Conservation (phyloP, 1,284 basidiomycete genomes). For the Ustilago tritici region DNA sequence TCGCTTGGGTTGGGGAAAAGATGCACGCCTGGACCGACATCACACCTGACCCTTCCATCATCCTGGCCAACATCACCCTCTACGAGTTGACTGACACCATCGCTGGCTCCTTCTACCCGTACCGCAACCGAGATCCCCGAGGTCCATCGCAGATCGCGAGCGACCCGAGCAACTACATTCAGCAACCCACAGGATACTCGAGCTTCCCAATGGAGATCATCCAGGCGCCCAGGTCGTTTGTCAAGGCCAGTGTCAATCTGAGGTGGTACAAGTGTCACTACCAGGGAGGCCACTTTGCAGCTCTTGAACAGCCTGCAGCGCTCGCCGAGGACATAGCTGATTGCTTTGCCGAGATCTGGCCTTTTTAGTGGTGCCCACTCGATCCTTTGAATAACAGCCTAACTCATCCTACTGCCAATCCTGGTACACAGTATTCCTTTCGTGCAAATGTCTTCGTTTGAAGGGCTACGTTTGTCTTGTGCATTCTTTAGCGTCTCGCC, state of each 20-base stretch:
- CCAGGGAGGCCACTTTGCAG: slow-evolving; percentile 67
- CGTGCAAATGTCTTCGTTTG: neutral
- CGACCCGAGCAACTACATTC: slow-evolving; percentile 55
- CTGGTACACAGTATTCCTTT: neutral
- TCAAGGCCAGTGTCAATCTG: slow-evolving; percentile 68
- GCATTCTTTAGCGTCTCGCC: too few species aligned
- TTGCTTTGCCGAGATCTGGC: slow-evolving; percentile 55
- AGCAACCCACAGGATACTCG: slow-evolving; percentile 70
- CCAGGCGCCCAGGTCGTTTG: slow-evolving; percentile 69
- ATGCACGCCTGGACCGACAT: slow-evolving; percentile 70
- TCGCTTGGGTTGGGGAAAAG: slow-evolving; percentile 72
- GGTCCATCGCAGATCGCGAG: slow-evolving; percentile 20
- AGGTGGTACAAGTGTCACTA: slow-evolving; percentile 68
- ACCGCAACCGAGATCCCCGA: slow-evolving; percentile 68
- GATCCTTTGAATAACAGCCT: neutral
- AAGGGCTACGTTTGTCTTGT: neutral
- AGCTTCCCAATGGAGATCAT: slow-evolving; percentile 70
- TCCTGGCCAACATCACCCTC: slow-evolving; percentile 69
- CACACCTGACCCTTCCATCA: slow-evolving; percentile 46
- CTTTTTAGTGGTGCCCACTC: slow-evolving; percentile 5
- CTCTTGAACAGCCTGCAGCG: slow-evolving; percentile 71
- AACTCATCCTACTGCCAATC: neutral
- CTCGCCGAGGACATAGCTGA: slow-evolving; percentile 68
- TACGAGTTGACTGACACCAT: slow-evolving; percentile 71
- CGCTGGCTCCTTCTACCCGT: slow-evolving; percentile 71